A percentile compares a stretch with the other conserved stretches of the same genome.
These are phyloP conservation scores for Bruguiera hainesii DNA, from an alignment of 441 rosid genomes.

Conservation along the genomic window DNA sequence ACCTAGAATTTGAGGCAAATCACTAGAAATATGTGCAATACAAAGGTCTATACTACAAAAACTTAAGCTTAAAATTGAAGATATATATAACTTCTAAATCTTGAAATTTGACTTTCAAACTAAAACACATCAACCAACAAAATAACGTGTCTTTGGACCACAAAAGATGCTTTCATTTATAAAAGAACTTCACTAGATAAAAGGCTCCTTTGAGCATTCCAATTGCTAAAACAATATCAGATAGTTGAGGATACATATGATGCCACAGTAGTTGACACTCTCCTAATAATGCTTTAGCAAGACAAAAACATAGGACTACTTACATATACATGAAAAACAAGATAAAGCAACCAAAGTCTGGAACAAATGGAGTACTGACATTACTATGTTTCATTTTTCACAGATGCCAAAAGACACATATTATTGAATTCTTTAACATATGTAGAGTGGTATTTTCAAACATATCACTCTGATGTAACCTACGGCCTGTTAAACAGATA, in stretches of 20 bases:
- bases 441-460: constrained; percentile 25
- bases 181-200: no score
- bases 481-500: not conserved
- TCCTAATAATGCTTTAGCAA: not conserved
- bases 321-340: not conserved
- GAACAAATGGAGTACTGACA: constrained; percentile 1
- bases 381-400: constrained; percentile 48
- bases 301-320: not conserved
- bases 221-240: not conserved
- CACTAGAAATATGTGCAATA: not conserved
- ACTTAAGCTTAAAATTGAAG: not conserved
- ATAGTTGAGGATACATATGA: not conserved
- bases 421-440: constrained; percentile 20
- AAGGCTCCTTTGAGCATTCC: not conserved
- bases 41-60: not conserved
- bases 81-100: not conserved
- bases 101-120: no score
- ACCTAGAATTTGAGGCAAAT: not conserved
- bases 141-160: no score
- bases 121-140: no score
- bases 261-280: not conserved
- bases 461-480: constrained; percentile 12
- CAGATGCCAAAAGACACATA: constrained; percentile 15
- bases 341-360: not conserved
- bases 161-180: no score